Percentiles rank a stretch among this genome's conserved stretches.
These are phyloP conservation scores for Ilex asprella DNA, from an alignment of 257 asterid species.

Conservation along the genomic window DNA sequence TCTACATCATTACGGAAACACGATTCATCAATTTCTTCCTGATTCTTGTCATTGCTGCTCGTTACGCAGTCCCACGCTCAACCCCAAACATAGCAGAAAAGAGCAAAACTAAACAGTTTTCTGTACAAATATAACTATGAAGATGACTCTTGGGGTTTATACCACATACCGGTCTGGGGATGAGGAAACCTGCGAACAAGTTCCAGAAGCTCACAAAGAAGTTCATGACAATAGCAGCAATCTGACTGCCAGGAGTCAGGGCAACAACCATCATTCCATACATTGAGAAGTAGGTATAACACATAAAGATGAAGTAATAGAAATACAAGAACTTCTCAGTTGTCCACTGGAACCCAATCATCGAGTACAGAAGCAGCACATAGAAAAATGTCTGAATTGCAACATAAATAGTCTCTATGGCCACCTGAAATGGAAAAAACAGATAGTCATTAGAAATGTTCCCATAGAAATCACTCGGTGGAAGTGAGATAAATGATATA, in stretches of 20 bases:
- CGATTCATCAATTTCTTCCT: no score
- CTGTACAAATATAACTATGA: no score
- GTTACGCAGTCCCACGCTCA: no score
- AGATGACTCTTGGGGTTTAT: background rate
- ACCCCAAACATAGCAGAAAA: no score
- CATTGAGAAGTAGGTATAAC: constrained; percentile 84
- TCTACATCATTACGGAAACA: no score
- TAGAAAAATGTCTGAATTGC: constrained; percentile 58
- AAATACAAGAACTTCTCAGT: constrained; percentile 57
- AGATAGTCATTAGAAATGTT: background rate
- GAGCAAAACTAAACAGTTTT: no score
- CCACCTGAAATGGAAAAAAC: constrained; percentile 33
- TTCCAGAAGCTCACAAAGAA: constrained; percentile 88
- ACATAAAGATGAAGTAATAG: constrained; percentile 85
- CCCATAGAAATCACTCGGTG: background rate
- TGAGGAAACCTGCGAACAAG: constrained; percentile 80
- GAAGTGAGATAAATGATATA: background rate
- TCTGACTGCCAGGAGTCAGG: constrained; percentile 66
- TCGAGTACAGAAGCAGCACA: constrained; percentile 59
- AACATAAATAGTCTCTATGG: constrained; percentile 69
- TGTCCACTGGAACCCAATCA: constrained; percentile 78
- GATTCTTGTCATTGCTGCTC: no score
- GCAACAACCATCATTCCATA: constrained; percentile 92
- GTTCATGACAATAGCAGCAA: constrained; percentile 79
- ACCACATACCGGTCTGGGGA: constrained; percentile 66